phyloP scores from a whole-genome alignment of 108 stramenopile genomes.

The Cyclotella choctawhatcheeana region DNA sequence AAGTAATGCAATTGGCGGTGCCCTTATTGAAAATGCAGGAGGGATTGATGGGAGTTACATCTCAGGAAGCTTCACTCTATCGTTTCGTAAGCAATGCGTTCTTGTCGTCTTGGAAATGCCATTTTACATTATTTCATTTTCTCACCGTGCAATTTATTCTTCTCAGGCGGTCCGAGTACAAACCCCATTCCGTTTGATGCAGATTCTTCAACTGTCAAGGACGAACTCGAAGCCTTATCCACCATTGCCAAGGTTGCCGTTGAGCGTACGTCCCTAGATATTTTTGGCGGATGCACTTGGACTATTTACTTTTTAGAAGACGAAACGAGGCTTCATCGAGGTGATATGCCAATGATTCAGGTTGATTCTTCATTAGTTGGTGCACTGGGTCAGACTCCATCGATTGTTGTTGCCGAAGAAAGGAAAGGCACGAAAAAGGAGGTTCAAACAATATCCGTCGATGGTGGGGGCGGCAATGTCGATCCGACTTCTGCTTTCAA shows the following conservation, averaged over 20 bases:
- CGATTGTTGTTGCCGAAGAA: conserved; percentile 58
- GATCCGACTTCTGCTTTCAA: conserved; percentile 47
- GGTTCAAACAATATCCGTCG: conserved; percentile 56
- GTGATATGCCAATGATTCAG: conserved; percentile 52
- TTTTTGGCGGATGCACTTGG: conserved; percentile 74
- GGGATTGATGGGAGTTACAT: conserved; percentile 53
- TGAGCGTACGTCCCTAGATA: conserved; percentile 41
- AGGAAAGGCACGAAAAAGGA: conserved; percentile 74
- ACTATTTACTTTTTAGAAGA: conserved; percentile 65
- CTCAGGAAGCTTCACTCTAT: conserved; percentile 39
- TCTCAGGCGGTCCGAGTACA: conserved; percentile 32
- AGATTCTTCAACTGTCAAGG: conserved; percentile 54
- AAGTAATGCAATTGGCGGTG: conserved; percentile 48
- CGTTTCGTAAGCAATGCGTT: conserved; percentile 25
- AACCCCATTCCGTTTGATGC: conserved; percentile 62
- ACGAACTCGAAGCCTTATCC: conserved; percentile 58
- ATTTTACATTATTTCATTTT: not conserved
- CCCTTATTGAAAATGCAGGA: conserved; percentile 26
- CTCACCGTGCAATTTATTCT: too few species aligned
- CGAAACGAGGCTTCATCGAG: conserved; percentile 37
- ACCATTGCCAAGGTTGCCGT: conserved; percentile 48
- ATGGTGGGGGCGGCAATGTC: conserved; percentile 42
- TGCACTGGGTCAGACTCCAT: conserved; percentile 49
- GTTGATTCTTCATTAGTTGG: conserved; percentile 46
- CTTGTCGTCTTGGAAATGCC: not conserved